Evolutionary conservation across 106 monocot species (phyloP).

Genomic region (Apostasia ramifera): DNA sequence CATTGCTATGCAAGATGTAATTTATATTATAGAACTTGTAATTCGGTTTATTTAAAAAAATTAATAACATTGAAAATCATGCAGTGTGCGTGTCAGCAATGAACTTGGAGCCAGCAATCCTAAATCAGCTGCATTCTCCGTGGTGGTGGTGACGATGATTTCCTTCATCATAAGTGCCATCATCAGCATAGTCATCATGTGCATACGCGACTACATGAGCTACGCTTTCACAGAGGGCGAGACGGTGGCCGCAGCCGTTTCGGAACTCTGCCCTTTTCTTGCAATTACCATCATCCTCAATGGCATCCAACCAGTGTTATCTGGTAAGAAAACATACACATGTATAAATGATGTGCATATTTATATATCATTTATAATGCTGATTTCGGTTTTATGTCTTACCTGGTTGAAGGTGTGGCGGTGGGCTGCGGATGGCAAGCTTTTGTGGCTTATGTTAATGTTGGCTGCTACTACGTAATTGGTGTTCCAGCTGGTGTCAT

Average conservation of each 20-base stretch:
- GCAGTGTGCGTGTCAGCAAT: slow-evolving; percentile 90
- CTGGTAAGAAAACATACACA: slow-evolving; percentile 26
- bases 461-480: slow-evolving; percentile 69
- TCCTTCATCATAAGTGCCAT: slow-evolving; percentile 36
- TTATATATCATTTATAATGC: neutral
- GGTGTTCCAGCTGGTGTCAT: slow-evolving; percentile 57
- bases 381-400: neutral
- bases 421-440: slow-evolving; percentile 91
- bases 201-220: slow-evolving; percentile 55
- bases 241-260: slow-evolving; percentile 60
- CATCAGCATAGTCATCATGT: slow-evolving; percentile 30
- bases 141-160: slow-evolving; percentile 55
- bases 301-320: slow-evolving; percentile 76
- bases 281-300: slow-evolving; percentile 71
- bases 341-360: neutral
- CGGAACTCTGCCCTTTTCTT: slow-evolving; percentile 72
- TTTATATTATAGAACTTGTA: neutral
- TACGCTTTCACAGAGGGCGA: slow-evolving; percentile 80
- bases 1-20: neutral
- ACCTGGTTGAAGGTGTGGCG: slow-evolving; percentile 53
- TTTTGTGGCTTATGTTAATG: slow-evolving; percentile 79
- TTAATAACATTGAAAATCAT: neutral
- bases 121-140: slow-evolving; percentile 69
- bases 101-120: slow-evolving; percentile 86
- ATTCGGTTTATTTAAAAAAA: no score